Conservation (phyloP, 257 asterid species). For the Osmanthus fragrans region DNA sequence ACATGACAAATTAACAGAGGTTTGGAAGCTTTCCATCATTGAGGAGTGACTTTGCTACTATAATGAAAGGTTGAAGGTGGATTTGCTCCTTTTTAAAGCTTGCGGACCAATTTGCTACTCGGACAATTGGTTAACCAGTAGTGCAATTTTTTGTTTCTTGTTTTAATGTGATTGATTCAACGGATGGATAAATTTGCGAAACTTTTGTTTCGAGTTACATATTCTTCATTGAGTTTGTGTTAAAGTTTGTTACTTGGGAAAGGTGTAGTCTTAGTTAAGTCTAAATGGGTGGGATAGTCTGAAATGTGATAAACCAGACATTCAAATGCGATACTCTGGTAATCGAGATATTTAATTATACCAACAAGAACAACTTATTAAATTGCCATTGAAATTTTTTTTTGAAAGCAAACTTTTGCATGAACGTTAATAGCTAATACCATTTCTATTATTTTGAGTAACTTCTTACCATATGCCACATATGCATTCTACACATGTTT, state of each 20-base stretch:
- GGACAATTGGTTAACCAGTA: background rate
- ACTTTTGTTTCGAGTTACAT: too few species aligned
- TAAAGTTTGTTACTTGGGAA: too few species aligned
- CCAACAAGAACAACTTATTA: too few species aligned
- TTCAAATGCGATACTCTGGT: too few species aligned
- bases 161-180: background rate
- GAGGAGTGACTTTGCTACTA: background rate
- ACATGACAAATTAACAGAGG: background rate
- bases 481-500: background rate
- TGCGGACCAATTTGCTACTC: background rate
- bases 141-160: background rate
- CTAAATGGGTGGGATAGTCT: too few species aligned
- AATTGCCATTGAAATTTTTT: background rate
- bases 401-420: background rate
- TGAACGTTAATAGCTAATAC: background rate
- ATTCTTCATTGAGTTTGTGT: too few species aligned
- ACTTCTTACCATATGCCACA: background rate
- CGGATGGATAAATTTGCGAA: too few species aligned
- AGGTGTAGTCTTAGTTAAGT: too few species aligned
- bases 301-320: too few species aligned
- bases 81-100: background rate
- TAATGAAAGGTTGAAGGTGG: background rate
- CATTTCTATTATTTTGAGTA: background rate
- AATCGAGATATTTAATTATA: too few species aligned
- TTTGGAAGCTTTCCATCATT: background rate